phyloP scores from a whole-genome alignment of 805 yeast species.

The Starmerella cellae region DNA sequence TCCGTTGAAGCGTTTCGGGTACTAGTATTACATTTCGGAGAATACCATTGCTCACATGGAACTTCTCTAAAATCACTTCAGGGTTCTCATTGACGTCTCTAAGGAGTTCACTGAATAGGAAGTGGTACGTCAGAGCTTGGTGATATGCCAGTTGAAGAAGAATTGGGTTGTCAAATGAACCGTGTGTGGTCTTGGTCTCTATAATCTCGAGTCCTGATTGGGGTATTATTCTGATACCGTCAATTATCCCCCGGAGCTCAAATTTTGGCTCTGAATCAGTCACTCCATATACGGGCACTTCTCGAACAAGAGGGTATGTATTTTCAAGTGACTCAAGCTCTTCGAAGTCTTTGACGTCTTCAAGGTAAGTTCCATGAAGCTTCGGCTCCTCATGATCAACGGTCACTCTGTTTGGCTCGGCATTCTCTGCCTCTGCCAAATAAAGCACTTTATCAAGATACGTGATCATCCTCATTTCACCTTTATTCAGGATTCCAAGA shows the following conservation, averaged over 20 bases:
- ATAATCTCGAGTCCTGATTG: slow-evolving; percentile 14
- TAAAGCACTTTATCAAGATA: too few relatives aligned
- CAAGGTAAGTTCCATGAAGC: too few relatives aligned
- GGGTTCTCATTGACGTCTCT: neutral
- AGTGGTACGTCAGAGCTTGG: slow-evolving; percentile 24
- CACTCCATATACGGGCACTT: slow-evolving; percentile 23
- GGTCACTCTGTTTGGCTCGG: too few relatives aligned
- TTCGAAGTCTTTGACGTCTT: too few relatives aligned
- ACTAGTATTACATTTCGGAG: neutral
- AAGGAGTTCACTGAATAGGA: slow-evolving; percentile 11
- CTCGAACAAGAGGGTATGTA: slow-evolving; percentile 17
- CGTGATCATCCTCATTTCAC: too few relatives aligned
- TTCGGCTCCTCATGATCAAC: too few relatives aligned
- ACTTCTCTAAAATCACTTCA: neutral
- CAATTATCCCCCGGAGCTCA: slow-evolving; percentile 24
- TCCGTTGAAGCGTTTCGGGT: neutral
- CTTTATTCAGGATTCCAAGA: too few relatives aligned
- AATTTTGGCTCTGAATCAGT: slow-evolving; percentile 11
- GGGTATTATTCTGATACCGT: slow-evolving; percentile 13
- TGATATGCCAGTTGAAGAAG: slow-evolving; percentile 26
- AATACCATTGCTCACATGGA: neutral
- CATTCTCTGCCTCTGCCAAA: too few relatives aligned
- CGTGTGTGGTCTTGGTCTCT: slow-evolving; percentile 24
- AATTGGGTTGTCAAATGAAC: slow-evolving; percentile 1
- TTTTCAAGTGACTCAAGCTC: too few relatives aligned